Base-by-base conservation (phyloP, 805 yeast species). In the Barnettozyma californica region DNA sequence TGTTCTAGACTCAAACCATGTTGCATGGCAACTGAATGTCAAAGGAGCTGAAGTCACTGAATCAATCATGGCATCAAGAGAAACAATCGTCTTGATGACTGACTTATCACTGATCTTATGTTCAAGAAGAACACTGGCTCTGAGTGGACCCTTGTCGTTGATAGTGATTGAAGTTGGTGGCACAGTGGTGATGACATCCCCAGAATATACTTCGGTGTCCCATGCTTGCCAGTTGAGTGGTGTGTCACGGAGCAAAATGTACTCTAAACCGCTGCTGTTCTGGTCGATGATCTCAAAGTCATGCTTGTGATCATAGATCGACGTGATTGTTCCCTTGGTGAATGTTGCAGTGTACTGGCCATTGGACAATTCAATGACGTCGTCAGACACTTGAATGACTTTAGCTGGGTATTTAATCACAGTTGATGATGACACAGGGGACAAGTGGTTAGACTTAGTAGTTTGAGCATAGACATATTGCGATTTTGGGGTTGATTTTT, bases 181-280 rank as follows among this genome's bases (percentile, higher is more conserved):
- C 10, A 47, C 16, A 18, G 50, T 37, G 7, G 70, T 70, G 61
- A 76, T 80, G 60, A 84, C 89, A 58, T 84, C 88, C 49, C 88
- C 76, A 0, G 96, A 87, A 62, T 80, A 94, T 50, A 90, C 74
- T 63, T 92, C 99, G 0, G 98, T 92, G 64, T 92, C 99, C 99
- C 99, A 92, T 1, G 98, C 98, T 41, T 89, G 96, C 82, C 83
- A 92, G 48, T 77, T 83, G 60, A 88, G 71, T 9, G 99, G 99
- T 53, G 88, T 86, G 64, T 94, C 99, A 55, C 91, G 91, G 59
- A 86, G 86, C 49, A 94, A 62, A 1, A 89, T 81, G 54, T 81
- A 81, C 64, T 87, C 95, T 59, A 90, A 89, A 16, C 91, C 97
- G 36, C 88, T 89, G 16, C 68, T 70, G 21, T 73, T 69, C 1